Conservation (phyloP, 305 asterid species). For the Fraxinus xanthoxyloides region DNA sequence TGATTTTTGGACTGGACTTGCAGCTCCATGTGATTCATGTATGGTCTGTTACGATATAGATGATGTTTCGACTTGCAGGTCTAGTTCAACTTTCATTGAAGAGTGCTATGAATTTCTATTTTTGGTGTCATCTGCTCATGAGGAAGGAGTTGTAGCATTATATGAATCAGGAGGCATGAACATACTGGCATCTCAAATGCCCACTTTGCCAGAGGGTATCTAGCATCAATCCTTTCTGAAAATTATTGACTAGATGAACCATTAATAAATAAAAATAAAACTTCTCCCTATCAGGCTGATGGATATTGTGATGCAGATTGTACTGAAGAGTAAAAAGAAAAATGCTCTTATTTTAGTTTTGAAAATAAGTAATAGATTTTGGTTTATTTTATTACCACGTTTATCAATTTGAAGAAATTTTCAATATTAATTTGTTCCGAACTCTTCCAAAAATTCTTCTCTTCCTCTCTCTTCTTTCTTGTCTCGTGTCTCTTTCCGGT, state of each 20-base stretch:
- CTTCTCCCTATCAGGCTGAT: background rate
- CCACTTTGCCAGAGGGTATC: conserved; percentile 65
- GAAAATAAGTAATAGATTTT: background rate
- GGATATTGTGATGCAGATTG: background rate
- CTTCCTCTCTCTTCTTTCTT: background rate
- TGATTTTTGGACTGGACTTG: background rate
- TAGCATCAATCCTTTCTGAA: background rate
- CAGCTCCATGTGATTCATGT: background rate
- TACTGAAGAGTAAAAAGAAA: background rate
- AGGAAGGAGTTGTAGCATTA: conserved; percentile 47
- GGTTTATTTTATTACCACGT: background rate
- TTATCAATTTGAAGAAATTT: background rate
- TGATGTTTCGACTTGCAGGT: conserved; percentile 41
- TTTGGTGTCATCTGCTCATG: conserved; percentile 60
- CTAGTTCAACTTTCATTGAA: conserved; percentile 46
- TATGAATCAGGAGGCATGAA: conserved; percentile 63
- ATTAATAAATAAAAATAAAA: background rate
- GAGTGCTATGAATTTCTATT: conserved; percentile 75
- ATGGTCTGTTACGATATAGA: background rate
- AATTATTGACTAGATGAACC: background rate
- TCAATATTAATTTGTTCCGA: background rate
- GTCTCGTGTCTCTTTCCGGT: background rate
- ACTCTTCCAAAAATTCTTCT: background rate
- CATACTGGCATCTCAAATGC: conserved; percentile 62
- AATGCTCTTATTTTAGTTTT: background rate